phyloP scores from a whole-genome alignment of 2,329 filamentous ascomycete genomes.

The Botrytis tulipae region DNA sequence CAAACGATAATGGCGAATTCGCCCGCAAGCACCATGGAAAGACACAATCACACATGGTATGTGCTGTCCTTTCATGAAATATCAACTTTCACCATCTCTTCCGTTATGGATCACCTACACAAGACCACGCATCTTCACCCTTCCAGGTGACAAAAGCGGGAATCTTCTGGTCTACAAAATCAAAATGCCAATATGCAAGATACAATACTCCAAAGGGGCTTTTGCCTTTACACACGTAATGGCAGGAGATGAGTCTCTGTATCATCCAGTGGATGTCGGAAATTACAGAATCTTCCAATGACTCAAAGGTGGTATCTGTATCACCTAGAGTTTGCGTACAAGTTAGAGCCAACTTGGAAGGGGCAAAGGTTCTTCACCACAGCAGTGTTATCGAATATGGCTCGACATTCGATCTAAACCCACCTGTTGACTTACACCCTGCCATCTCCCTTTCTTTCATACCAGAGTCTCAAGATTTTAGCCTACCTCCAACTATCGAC shows the following conservation, averaged over 20 bases:
- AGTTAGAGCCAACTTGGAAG: conserved; percentile 15
- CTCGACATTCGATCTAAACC: neutral
- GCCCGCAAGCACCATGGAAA: conserved; percentile 75
- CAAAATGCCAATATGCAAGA: neutral
- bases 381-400: neutral
- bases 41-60: conserved; percentile 81
- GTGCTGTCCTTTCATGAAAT: conserved; percentile 41
- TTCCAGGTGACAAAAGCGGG: neutral
- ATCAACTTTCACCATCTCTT: neutral
- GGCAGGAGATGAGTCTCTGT: neutral
- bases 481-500: neutral
- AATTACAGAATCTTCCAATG: neutral
- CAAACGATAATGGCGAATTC: conserved; percentile 47
- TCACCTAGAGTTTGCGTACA: conserved; percentile 28
- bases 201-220: neutral
- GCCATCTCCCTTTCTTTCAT: neutral
- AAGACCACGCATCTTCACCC: neutral
- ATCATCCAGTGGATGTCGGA: conserved; percentile 3
- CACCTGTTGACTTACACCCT: conserved; percentile 1
- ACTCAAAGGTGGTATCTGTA: conserved; percentile 23
- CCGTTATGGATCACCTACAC: neutral
- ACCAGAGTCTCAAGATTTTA: neutral
- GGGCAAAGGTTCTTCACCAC: conserved; percentile 20
- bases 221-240: neutral
- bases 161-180: neutral